Percentiles rank a stretch among this genome's conserved stretches.
These are phyloP conservation scores for Eucalyptus globulus DNA, from an alignment of 345 rosid genomes.

Conservation along the genomic window DNA sequence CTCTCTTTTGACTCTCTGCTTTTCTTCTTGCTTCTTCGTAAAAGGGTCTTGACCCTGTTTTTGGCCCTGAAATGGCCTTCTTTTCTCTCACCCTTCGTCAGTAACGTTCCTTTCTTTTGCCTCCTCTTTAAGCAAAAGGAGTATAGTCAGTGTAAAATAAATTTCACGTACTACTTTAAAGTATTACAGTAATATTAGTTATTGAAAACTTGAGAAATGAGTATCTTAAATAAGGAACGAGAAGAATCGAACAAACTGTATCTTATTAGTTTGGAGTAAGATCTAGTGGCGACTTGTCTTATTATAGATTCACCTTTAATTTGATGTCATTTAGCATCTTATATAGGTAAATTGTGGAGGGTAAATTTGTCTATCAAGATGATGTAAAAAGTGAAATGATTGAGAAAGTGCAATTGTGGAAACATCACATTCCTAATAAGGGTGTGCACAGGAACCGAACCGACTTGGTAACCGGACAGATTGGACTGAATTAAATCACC, in stretches of 20 bases:
- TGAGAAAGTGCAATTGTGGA: neutral
- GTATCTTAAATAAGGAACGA: neutral
- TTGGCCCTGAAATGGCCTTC: neutral
- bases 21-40: neutral
- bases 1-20: neutral
- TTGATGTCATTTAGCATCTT: neutral
- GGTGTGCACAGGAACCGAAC: neutral
- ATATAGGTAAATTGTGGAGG: neutral
- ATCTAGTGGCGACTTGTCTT: neutral
- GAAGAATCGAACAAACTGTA: neutral
- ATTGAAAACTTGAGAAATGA: neutral
- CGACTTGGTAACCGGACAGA: neutral
- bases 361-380: neutral
- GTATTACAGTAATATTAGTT: neutral
- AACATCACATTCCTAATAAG: neutral
- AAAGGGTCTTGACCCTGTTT: neutral
- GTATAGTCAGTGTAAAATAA: neutral
- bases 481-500: neutral
- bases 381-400: neutral
- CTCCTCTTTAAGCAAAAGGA: neutral
- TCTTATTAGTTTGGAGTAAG: neutral
- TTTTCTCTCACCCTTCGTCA: neutral
- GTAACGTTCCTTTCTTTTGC: neutral
- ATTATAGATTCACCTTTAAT: neutral
- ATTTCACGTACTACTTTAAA: neutral